Conservation (phyloP, 768 basidiomycete genomes). For the Lentinula edodes region DNA sequence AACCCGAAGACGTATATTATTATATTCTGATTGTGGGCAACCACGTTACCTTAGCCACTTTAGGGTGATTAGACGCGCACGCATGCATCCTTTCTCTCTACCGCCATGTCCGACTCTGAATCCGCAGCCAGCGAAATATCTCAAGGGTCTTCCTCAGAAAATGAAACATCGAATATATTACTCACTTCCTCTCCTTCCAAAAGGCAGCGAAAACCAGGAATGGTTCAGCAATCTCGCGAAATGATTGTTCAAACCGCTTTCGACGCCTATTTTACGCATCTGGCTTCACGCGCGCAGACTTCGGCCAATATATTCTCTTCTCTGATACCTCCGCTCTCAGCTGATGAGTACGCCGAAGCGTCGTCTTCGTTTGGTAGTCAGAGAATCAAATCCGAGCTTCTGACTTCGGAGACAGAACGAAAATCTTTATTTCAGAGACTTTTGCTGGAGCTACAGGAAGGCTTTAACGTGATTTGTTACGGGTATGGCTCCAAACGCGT, state of each 20-base stretch:
- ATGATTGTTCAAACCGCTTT: conserved; percentile 64
- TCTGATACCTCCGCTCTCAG: conserved; percentile 63
- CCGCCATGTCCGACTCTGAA: neutral
- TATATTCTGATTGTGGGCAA: too few relatives aligned
- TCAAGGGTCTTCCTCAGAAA: neutral
- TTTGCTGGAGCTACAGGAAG: conserved; percentile 66
- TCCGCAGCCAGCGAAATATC: neutral
- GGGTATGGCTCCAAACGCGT: conserved; percentile 86
- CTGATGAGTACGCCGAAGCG: conserved; percentile 49
- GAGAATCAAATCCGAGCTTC: conserved; percentile 27
- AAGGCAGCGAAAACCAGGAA: neutral
- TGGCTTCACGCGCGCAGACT: conserved; percentile 59
- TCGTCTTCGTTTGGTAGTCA: conserved; percentile 25
- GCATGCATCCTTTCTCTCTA: neutral
- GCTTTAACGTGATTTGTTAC: conserved; percentile 86
- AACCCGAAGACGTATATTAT: too few relatives aligned
- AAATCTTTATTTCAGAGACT: conserved; percentile 50
- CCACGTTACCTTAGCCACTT: too few relatives aligned
- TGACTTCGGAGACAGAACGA: conserved; percentile 24
- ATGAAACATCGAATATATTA: neutral
- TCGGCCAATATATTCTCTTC: conserved; percentile 77
- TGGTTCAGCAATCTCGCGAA: neutral
- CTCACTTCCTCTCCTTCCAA: neutral
- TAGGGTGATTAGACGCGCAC: too few relatives aligned
- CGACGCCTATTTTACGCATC: conserved; percentile 79